Conservation (phyloP, 495 filamentous ascomycete genomes). For the Daldinia vernicosa region DNA sequence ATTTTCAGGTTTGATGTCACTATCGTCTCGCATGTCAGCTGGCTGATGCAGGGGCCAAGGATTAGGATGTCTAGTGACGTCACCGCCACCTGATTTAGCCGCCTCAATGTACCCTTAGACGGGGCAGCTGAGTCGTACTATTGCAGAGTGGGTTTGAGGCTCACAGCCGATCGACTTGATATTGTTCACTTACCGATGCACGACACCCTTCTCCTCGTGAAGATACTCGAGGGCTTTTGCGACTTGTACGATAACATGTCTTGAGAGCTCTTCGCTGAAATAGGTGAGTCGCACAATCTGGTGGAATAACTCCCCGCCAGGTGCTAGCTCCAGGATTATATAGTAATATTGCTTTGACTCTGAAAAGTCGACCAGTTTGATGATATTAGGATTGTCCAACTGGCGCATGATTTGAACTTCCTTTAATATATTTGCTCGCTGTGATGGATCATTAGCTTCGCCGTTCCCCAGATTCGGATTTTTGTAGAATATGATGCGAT, state of each 20-base stretch:
- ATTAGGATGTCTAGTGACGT: slow-evolving; percentile 21
- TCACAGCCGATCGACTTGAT: slow-evolving; percentile 14
- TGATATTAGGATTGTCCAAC: slow-evolving; percentile 93
- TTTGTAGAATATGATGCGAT: slow-evolving; percentile 25
- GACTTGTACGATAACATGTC: slow-evolving; percentile 94
- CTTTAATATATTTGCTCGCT: slow-evolving; percentile 97
- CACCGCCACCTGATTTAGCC: slow-evolving; percentile 36
- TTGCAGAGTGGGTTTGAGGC: slow-evolving; percentile 3
- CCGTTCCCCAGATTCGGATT: not conserved
- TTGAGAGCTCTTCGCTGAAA: slow-evolving; percentile 93
- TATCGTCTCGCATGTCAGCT: slow-evolving; percentile 52
- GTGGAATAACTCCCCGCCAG: slow-evolving; percentile 96
- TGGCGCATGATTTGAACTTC: slow-evolving; percentile 99
- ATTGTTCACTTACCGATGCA: slow-evolving; percentile 80
- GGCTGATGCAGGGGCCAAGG: slow-evolving; percentile 27
- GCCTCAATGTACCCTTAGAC: slow-evolving; percentile 14
- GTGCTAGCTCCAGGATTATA: slow-evolving; percentile 93
- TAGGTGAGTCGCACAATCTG: slow-evolving; percentile 98
- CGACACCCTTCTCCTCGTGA: slow-evolving; percentile 92
- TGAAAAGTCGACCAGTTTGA: slow-evolving; percentile 90
- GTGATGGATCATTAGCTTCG: slow-evolving; percentile 31
- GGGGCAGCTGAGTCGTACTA: slow-evolving; percentile 2
- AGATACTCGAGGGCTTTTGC: slow-evolving; percentile 93
- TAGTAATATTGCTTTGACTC: slow-evolving; percentile 97
- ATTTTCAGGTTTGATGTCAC: slow-evolving; percentile 99